A percentile compares a stretch with the other conserved stretches of the same genome.
These are phyloP conservation scores for Cardiospermum halicacabum DNA, from an alignment of 345 rosid genomes.

Conservation along the genomic window DNA sequence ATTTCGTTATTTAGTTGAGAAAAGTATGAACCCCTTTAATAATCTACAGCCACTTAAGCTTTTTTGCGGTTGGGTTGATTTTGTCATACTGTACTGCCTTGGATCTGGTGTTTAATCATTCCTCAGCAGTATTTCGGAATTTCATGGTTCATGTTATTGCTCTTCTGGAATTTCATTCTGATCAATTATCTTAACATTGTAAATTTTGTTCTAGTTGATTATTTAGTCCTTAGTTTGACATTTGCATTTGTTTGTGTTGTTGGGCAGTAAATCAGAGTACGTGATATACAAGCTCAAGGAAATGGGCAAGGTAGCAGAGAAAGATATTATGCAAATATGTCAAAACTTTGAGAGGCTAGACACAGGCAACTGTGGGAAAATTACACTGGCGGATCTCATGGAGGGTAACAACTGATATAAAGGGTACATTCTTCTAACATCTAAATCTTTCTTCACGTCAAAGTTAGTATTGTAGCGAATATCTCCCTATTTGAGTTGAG, in stretches of 20 bases:
- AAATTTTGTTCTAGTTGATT: background rate
- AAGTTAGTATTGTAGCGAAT: conserved; percentile 2
- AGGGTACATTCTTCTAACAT: background rate
- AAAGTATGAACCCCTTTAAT: too few relatives aligned
- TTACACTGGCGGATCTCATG: conserved; percentile 70
- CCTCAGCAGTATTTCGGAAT: background rate
- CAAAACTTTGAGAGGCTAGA: conserved; percentile 65
- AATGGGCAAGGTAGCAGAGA: conserved; percentile 64
- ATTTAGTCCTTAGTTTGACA: background rate
- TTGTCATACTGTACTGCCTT: background rate
- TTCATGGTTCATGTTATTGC: background rate
- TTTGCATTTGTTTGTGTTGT: background rate
- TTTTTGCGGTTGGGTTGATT: background rate
- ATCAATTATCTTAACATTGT: background rate
- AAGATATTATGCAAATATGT: conserved; percentile 53
- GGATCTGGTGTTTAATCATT: background rate
- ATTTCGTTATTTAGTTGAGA: background rate
- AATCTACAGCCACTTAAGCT: too few relatives aligned
- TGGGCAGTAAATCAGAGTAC: conserved; percentile 63
- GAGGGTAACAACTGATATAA: conserved; percentile 25
- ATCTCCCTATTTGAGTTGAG: too few relatives aligned
- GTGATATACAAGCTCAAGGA: conserved; percentile 77
- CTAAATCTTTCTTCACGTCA: background rate
- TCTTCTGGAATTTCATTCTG: background rate
- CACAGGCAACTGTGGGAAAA: conserved; percentile 63